A percentile compares a stretch with the other conserved stretches of the same genome.
Conservation (phyloP, 305 asterid species). For the Fraxinus floribunda region DNA sequence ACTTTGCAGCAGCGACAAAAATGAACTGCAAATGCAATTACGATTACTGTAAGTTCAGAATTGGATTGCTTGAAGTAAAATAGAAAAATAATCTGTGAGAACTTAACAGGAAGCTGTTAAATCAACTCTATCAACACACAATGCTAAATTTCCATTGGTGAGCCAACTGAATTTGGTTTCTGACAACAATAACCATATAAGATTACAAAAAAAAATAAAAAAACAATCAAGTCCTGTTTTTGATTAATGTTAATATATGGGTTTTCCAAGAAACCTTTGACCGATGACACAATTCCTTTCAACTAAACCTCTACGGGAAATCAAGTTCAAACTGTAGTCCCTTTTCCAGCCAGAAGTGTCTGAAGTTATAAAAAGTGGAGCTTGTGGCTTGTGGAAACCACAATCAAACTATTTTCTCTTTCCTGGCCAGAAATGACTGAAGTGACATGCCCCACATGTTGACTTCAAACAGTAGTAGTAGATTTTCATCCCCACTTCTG, state of each 20-base stretch:
- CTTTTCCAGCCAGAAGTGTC: not conserved
- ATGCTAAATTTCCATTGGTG: not conserved
- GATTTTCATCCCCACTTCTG: not conserved
- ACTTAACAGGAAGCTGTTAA: not conserved
- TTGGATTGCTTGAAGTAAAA: constrained; percentile 8
- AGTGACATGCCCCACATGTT: not conserved
- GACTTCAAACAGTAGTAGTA: not conserved
- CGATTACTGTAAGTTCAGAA: constrained; percentile 5
- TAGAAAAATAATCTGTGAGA: not conserved
- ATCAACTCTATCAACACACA: not conserved
- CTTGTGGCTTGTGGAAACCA: not conserved
- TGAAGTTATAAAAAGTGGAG: not conserved
- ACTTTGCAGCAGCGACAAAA: constrained; percentile 78
- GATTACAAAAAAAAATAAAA: not conserved
- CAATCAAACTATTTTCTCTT: not conserved
- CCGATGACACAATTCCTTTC: not conserved
- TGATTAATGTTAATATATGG: not conserved
- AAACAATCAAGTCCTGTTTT: not conserved
- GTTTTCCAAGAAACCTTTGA: constrained; percentile 1
- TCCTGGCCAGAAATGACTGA: not conserved
- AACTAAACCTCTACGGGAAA: not conserved
- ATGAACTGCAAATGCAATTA: constrained; percentile 62
- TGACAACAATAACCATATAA: constrained; percentile 1
- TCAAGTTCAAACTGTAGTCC: constrained; percentile 7
- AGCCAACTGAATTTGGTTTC: constrained; percentile 9